phyloP scores from a whole-genome alignment of 2,329 filamentous ascomycete genomes.

The Penicillium sp. region DNA sequence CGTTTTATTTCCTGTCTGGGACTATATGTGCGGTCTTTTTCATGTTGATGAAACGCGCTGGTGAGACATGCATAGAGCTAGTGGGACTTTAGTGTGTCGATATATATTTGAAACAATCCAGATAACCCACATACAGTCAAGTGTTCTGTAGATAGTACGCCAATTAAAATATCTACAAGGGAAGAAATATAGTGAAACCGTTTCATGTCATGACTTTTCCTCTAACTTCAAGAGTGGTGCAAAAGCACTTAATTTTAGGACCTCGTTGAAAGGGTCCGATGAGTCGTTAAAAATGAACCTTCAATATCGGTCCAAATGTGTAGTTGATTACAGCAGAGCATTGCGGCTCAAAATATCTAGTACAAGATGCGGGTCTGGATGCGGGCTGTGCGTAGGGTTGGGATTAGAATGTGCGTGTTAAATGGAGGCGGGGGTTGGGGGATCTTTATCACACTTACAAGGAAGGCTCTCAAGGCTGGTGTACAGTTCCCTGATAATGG shows the following conservation, averaged over 20 bases:
- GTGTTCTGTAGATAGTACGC: too few species aligned
- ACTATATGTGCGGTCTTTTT: too few species aligned
- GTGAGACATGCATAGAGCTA: too few species aligned
- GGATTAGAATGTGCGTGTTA: slow-evolving; percentile 4
- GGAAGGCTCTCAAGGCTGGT: slow-evolving; percentile 79
- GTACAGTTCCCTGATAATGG: slow-evolving; percentile 83
- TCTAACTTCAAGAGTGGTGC: slow-evolving; percentile 10
- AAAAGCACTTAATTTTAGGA: slow-evolving; percentile 6
- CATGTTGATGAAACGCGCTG: too few species aligned
- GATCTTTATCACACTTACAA: slow-evolving; percentile 64
- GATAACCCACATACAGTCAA: too few species aligned
- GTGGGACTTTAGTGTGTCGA: too few species aligned
- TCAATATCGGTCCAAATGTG: slow-evolving; percentile 6
- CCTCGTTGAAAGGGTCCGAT: slow-evolving; percentile 27
- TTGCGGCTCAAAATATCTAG: slow-evolving; percentile 28
- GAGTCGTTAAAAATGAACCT: slow-evolving; percentile 7
- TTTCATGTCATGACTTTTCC: slow-evolving; percentile 17
- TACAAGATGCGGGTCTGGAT: slow-evolving; percentile 53
- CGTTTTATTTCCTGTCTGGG: too few species aligned
- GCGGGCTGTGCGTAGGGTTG: slow-evolving; percentile 40
- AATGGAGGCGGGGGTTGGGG: background rate
- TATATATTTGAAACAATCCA: too few species aligned
- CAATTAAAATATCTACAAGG: too few species aligned
- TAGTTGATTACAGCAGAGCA: slow-evolving; percentile 27
- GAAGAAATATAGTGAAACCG: background rate